Evolutionary conservation across 2,329 filamentous ascomycete genomes (phyloP).

Genomic region (Diaporthe batatas): DNA sequence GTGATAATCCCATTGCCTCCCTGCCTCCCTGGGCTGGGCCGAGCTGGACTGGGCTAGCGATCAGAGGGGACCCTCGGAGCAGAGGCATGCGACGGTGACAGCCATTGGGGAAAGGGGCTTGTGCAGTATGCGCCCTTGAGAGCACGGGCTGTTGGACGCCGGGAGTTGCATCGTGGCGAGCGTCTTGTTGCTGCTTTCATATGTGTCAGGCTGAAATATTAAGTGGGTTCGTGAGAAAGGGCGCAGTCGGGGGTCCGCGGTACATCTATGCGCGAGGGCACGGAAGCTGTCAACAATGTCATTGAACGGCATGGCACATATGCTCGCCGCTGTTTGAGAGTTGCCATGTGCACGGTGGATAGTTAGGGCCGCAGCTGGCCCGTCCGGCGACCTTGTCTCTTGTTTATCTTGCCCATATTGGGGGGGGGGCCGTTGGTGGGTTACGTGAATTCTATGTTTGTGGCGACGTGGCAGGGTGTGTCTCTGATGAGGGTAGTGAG

Average conservation of each 20-base stretch:
- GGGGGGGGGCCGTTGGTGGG: not conserved
- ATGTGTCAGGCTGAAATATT: slow-evolving; percentile 2
- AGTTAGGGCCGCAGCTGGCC: slow-evolving; percentile 12
- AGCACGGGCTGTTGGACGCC: slow-evolving; percentile 8
- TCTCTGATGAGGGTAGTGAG: slow-evolving; percentile 12
- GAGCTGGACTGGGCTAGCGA: slow-evolving; percentile 12
- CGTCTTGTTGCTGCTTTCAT: slow-evolving; percentile 4
- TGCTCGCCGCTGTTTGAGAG: slow-evolving; percentile 1
- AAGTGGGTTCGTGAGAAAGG: not conserved
- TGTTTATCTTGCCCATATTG: not conserved
- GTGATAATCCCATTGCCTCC: not conserved
- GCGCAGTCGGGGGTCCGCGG: slow-evolving; percentile 7
- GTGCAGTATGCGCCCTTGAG: slow-evolving; percentile 1
- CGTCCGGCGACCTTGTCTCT: slow-evolving; percentile 15
- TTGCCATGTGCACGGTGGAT: slow-evolving; percentile 18
- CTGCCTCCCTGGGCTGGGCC: not conserved
- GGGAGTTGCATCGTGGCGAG: slow-evolving; percentile 23
- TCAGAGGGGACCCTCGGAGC: slow-evolving; percentile 2
- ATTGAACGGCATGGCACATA: slow-evolving; percentile 3
- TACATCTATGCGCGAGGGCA: slow-evolving; percentile 7
- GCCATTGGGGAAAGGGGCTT: slow-evolving; percentile 5
- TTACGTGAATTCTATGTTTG: slow-evolving; percentile 33
- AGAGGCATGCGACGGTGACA: slow-evolving; percentile 36
- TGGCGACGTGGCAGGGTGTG: slow-evolving; percentile 30
- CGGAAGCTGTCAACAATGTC: slow-evolving; percentile 16